A percentile compares a stretch with the other conserved stretches of the same genome.
phyloP scores from a whole-genome alignment of 2,329 filamentous ascomycete species.

The Arthrinium puccinioides region DNA sequence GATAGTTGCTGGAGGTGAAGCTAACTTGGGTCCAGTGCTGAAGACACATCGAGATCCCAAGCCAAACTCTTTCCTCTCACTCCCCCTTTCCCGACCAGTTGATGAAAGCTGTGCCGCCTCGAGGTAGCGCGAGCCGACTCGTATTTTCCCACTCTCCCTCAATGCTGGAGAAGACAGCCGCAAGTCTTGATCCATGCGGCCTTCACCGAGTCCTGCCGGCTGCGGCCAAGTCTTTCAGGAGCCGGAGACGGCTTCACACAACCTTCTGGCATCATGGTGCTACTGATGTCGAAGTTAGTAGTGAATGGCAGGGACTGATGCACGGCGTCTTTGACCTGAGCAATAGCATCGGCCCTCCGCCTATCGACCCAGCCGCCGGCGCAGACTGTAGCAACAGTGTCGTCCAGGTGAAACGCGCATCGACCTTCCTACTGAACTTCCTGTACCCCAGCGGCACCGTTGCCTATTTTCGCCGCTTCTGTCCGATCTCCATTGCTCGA shows the following conservation, averaged over 20 bases:
- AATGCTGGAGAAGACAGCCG: conserved; percentile 53
- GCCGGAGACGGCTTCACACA: conserved; percentile 36
- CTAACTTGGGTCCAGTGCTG: too few relatives aligned
- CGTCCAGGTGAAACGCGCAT: too few relatives aligned
- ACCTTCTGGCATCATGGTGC: conserved; percentile 50
- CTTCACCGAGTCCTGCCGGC: conserved; percentile 44
- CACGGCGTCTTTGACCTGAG: conserved; percentile 20
- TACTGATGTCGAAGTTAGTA: conserved; percentile 38
- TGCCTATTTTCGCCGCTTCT: conserved; percentile 31
- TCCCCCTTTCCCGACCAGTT: too few relatives aligned
- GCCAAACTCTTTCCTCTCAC: too few relatives aligned
- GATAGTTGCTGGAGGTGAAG: too few relatives aligned
- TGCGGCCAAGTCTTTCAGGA: conserved; percentile 27
- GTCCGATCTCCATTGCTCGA: conserved; percentile 12
- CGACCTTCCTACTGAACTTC: conserved; percentile 47
- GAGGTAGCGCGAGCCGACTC: not conserved
- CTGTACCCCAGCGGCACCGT: conserved; percentile 42
- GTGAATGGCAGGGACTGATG: conserved; percentile 31
- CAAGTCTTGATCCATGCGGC: conserved; percentile 47
- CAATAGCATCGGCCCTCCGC: too few relatives aligned
- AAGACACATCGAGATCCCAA: too few relatives aligned
- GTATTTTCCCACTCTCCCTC: conserved; percentile 12
- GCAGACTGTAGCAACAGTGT: too few relatives aligned
- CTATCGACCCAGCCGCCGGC: conserved; percentile 19
- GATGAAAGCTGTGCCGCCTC: too few relatives aligned